Percentiles rank a stretch among this genome's conserved stretches.
These are phyloP conservation scores for Tylopilus vinaceipallidus DNA, from an alignment of 768 basidiomycete species.

Conservation along the genomic window DNA sequence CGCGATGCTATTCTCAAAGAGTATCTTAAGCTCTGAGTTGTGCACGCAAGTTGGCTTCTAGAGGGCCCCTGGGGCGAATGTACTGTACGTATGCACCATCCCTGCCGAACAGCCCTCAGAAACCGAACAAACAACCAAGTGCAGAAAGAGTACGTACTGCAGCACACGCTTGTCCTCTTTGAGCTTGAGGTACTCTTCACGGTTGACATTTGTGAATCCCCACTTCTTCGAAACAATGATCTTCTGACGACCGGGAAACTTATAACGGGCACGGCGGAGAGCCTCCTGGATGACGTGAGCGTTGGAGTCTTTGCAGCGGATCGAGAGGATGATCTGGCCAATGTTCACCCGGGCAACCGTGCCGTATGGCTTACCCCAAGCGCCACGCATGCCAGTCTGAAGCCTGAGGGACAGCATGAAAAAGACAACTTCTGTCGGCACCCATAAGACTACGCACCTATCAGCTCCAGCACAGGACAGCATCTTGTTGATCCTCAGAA, in stretches of 20 bases:
- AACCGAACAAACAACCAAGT: neutral
- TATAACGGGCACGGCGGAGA: slow-evolving; percentile 96
- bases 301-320: slow-evolving; percentile 90
- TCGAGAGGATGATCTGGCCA: slow-evolving; percentile 89
- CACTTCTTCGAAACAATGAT: slow-evolving; percentile 97
- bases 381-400: slow-evolving; percentile 98
- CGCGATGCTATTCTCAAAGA: slow-evolving; percentile 2
- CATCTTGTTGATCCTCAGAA: slow-evolving; percentile 99
- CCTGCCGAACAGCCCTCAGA: slow-evolving; percentile 21
- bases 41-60: slow-evolving; percentile 82
- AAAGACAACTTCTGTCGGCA: neutral
- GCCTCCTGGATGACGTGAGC: slow-evolving; percentile 92
- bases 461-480: slow-evolving; percentile 99
- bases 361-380: slow-evolving; percentile 99
- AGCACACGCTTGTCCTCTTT: slow-evolving; percentile 90
- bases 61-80: slow-evolving; percentile 83
- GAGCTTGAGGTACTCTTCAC: slow-evolving; percentile 83
- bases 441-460: slow-evolving; percentile 49
- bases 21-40: slow-evolving; percentile 67
- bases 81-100: slow-evolving; percentile 96
- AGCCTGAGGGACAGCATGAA: slow-evolving; percentile 46
- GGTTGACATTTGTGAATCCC: slow-evolving; percentile 95
- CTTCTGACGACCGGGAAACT: slow-evolving; percentile 99
- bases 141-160: slow-evolving; percentile 54
- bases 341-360: slow-evolving; percentile 96